These are phyloP conservation scores for Globisporangium canariense DNA, from an alignment of 352 stramenopile species.

Conservation along the genomic window DNA sequence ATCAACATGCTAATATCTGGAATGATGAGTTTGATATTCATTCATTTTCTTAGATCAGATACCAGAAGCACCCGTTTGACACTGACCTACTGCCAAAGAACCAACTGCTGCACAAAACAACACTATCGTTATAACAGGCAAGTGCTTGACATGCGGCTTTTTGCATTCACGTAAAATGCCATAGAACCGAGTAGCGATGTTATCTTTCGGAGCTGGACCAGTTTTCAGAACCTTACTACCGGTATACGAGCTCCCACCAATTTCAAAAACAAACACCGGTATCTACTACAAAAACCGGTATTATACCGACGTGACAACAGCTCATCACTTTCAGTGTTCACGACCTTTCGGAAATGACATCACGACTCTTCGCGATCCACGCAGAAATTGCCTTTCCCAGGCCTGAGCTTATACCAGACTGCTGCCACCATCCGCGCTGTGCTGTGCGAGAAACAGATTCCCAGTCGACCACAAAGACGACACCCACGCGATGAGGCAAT, in stretches of 20 bases:
- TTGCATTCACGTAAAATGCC: too few relatives aligned
- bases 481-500: neutral
- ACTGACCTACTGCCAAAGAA: too few relatives aligned
- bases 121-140: too few relatives aligned
- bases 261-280: too few relatives aligned
- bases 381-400: neutral
- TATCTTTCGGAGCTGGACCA: too few relatives aligned
- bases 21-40: neutral
- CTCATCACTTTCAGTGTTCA: neutral
- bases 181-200: too few relatives aligned
- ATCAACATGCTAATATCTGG: neutral
- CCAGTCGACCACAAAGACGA: neutral
- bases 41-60: too few relatives aligned
- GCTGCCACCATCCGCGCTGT: neutral
- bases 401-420: neutral
- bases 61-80: too few relatives aligned
- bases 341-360: conserved; percentile 7
- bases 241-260: too few relatives aligned
- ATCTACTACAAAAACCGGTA: neutral
- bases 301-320: neutral
- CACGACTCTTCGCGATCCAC: neutral
- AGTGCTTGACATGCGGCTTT: too few relatives aligned
- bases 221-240: too few relatives aligned
- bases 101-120: too few relatives aligned
- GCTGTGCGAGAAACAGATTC: neutral